Base-by-base conservation (phyloP, 176 grass and related monocot genomes). In the Phoenix dactylifera region DNA sequence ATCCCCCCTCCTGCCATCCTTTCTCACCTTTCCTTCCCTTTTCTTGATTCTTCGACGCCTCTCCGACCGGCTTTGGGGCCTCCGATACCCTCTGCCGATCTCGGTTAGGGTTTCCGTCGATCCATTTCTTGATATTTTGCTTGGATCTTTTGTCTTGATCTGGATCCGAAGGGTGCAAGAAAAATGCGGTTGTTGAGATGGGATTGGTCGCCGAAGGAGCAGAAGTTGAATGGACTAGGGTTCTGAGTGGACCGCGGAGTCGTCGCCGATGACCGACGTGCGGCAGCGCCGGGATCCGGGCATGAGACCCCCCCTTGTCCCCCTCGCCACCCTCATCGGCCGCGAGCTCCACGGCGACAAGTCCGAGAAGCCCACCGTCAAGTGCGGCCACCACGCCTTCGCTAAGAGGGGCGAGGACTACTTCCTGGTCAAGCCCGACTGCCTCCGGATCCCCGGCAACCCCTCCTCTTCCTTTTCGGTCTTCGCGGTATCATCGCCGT, bases 401-500 rank as follows among this genome's bases (percentile, higher is more conserved):
- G 93, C 87, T 66, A 98, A 92, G 76, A 73, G 93, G 44, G 93
- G 93, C 18, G 93, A 98, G 68, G 87, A 98, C 75, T 85, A 88
- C 76, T 85, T 98, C 74, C 93, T 98, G 35, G 67, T 85, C 60
- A 92, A 85, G 79, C 81, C 93, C 51, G 84, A 92, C 75, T 92
- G 93, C 66, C 72, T 88, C 65, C 93, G 87, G 24, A 49, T 92
- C 59, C 87, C 78, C 0, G 84, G 76, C n/a, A 77, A 92, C 72
- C 55, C 84, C 51, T 80, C 79, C 26, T 85, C 93, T 52, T 62
- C 73, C 65, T 92, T 98, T 71, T 98, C 93, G 16, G 84, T 92
- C 63, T 92, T 98, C 63, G 93, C 76, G 53, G 93, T 98, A 89
- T 26, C 79, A 24, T 12, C 51, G 14, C 16, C 6, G 15, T 53